Base-by-base conservation (phyloP, 129 eudicot genomes). In the Flaveria brownii region DNA sequence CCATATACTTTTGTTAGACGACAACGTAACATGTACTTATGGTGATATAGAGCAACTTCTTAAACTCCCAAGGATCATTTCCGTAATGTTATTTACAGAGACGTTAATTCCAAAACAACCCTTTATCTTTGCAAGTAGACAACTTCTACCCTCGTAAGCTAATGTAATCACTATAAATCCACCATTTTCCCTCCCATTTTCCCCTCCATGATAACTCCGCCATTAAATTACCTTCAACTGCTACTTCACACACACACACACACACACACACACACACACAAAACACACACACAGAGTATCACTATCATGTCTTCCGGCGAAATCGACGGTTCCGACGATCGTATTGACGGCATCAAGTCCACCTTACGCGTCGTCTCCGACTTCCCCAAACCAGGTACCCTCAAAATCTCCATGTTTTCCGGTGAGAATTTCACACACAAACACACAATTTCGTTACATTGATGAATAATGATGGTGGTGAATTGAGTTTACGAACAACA, bases 361-460 rank as follows among this genome's bases (percentile, higher is more conserved):
- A 84, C 82, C 78, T 89, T 92, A 62, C 88, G 98, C 9, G 98
- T 92, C 42, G 86, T 92, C 57, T 96, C 96, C 51, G 49, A 92
- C 78, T 92, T 92, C 80, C 98, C 98, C 8, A 92, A 92, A 85
- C 94, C 96, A 84, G 98, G 98, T 89, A 56, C 52, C 12, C 39
- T 43, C 11, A 33, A 42, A 39, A 63, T 9, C 66, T 30, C 5
- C 2, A 14, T 49, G 56, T 33, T 36, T 36, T 36, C 41, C 41
- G 41, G 41, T 36, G 41, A 36, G 41, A 5, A 36, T 36, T 36
- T 5, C 41, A 36, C 41, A 36, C 50, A 45, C 13, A 45, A 8
- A 60, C 2, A 68, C 43, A 22, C 16, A 45, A 75, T 59, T 13
- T n/a, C 12, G 6, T 30, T 25, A 30, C 69, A 55, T 68, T 77